Percentiles rank a stretch among this genome's conserved stretches.
Conservation (phyloP, 108 stramenopile species). For the Fistulifera pelliculosa region DNA sequence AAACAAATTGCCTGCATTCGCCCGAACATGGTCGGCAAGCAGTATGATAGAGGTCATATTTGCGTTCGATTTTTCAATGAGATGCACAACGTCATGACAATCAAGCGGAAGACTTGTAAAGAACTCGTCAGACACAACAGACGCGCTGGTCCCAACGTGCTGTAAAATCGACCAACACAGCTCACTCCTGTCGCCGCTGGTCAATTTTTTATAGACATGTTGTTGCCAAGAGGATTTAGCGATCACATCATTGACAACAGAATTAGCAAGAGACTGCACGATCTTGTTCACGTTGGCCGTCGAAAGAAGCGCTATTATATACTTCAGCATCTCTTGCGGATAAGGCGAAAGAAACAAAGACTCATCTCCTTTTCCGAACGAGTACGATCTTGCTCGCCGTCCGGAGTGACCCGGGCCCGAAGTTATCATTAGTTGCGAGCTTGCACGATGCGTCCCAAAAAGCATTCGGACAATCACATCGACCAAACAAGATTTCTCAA, state of each 20-base stretch:
- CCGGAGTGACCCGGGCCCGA: constrained; percentile 63
- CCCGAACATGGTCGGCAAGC: constrained; percentile 43
- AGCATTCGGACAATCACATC: constrained; percentile 50
- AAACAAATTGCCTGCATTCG: constrained; percentile 14
- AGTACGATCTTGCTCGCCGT: constrained; percentile 63
- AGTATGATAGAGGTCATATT: constrained; percentile 35
- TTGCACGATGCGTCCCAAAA: constrained; percentile 46
- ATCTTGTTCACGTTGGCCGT: not conserved
- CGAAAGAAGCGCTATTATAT: constrained; percentile 34
- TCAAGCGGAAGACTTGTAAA: constrained; percentile 54
- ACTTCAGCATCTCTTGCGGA: constrained; percentile 51
- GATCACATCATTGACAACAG: constrained; percentile 28
- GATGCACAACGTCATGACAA: constrained; percentile 33
- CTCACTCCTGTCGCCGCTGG: not conserved
- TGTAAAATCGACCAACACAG: constrained; percentile 30
- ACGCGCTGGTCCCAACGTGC: constrained; percentile 18
- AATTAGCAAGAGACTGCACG: not conserved
- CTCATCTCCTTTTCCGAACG: constrained; percentile 50
- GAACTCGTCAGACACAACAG: constrained; percentile 28
- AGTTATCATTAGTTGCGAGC: constrained; percentile 43
- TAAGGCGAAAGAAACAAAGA: constrained; percentile 43
- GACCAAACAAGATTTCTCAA: constrained; percentile 5
- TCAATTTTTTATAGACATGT: constrained; percentile 33
- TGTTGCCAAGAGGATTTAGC: constrained; percentile 53
- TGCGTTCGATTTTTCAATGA: constrained; percentile 20